These are phyloP conservation scores for Dimocarpus longan DNA, from an alignment of 345 rosid genomes.

Conservation along the genomic window DNA sequence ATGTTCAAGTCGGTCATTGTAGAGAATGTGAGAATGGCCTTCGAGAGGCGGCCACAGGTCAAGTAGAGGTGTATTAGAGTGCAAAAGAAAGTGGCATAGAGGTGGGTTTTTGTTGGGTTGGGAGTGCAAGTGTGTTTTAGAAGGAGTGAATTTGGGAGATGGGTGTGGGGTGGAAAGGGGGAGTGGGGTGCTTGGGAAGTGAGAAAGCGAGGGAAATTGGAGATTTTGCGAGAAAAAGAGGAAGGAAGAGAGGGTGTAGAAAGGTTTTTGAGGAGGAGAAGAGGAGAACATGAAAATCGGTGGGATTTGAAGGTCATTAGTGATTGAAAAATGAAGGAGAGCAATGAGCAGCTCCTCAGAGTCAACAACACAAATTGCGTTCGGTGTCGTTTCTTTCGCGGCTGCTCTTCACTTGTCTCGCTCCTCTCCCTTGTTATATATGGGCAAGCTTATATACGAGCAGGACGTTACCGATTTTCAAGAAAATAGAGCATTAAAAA, in stretches of 20 bases:
- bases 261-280: conserved; percentile 3
- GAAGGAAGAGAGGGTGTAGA: not conserved
- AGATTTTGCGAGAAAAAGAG: conserved; percentile 26
- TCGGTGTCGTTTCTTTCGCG: too few species aligned
- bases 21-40: conserved; percentile 58
- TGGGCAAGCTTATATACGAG: too few species aligned
- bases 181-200: conserved; percentile 24
- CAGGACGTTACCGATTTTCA: too few species aligned
- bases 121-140: too few species aligned
- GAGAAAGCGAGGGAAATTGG: conserved; percentile 30
- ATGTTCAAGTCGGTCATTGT: conserved; percentile 55
- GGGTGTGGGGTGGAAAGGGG: conserved; percentile 17
- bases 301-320: not conserved
- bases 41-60: conserved; percentile 57
- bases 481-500: too few species aligned
- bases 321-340: too few species aligned
- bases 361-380: too few species aligned
- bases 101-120: conserved; percentile 32
- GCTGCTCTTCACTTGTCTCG: too few species aligned
- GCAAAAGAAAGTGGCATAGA: conserved; percentile 67
- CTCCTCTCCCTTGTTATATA: too few species aligned
- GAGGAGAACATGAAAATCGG: not conserved
- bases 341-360: too few species aligned
- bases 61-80: conserved; percentile 71
- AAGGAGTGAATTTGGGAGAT: conserved; percentile 3